Base-by-base conservation (phyloP, 495 filamentous ascomycete genomes). In the Podospora australis region DNA sequence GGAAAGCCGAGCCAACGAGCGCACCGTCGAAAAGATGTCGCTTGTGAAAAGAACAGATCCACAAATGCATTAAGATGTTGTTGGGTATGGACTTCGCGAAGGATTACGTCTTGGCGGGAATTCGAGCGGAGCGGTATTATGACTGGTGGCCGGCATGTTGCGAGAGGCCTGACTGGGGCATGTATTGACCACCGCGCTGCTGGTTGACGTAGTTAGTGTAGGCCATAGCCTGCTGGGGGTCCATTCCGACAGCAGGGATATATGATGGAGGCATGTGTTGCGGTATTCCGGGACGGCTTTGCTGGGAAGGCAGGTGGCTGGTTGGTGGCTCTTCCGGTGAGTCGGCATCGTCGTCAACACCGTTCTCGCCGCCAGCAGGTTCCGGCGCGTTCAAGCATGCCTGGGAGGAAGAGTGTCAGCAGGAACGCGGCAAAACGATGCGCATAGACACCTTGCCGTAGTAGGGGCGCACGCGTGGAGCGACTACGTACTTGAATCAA, bases 401-500 rank as follows among this genome's bases (percentile, higher is more conserved):
- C 92, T 50, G 49, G n/a, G 39, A 11, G 8, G 34, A 32, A 38
- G 40, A 21, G 46, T 58, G n/a, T 54, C 26, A 54, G 46, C n/a
- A 2, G 11, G 19, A 10, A 14, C 9, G 28, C 4, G 22, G 35
- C 10, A 6, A 2, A 6, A 20, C 17, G 23, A 41, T 28, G 22
- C 26, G 16, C 26, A 6, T 14, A 62, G 44, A 43, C n/a, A n/a
- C n/a, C n/a, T n/a, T n/a, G n/a, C n/a, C n/a, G n/a, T n/a, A n/a
- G n/a, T n/a, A n/a, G n/a, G n/a, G n/a, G n/a, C n/a, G n/a, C n/a
- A n/a, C n/a, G n/a, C n/a, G n/a, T n/a, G n/a, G n/a, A n/a, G n/a
- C n/a, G n/a, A n/a, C n/a, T n/a, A n/a, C 79, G 49, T 80, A 97
- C 94, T 84, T 99, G 94, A 50, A 99, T 99, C 32, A 99, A 74